phyloP scores from a whole-genome alignment of 2,329 filamentous ascomycete genomes.

The Boeremia exigua region DNA sequence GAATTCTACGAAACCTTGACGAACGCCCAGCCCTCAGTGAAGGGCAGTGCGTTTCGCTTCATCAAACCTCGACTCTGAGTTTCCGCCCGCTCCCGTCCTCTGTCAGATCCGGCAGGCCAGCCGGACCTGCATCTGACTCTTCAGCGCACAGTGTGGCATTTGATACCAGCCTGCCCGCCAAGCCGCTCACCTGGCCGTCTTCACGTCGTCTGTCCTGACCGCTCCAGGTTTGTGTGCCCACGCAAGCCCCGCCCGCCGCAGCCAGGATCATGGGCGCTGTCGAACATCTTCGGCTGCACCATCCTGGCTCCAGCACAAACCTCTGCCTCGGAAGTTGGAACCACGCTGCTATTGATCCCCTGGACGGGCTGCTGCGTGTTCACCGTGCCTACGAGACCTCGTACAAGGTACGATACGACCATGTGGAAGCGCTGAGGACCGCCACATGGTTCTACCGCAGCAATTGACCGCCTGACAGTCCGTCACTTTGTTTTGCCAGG shows the following conservation, averaged over 20 bases:
- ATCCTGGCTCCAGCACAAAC: constrained; percentile 34
- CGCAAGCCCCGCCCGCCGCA: constrained; percentile 22
- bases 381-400: constrained; percentile 18
- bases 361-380: constrained; percentile 18
- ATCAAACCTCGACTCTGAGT: constrained; percentile 3
- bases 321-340: constrained; percentile 33
- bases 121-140: constrained; percentile 18
- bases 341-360: constrained; percentile 22
- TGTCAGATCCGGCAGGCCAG: constrained; percentile 27
- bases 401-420: constrained; percentile 36
- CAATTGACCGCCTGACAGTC: constrained; percentile 43
- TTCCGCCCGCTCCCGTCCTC: constrained; percentile 11
- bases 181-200: constrained; percentile 11
- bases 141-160: constrained; percentile 8
- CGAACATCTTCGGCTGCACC: constrained; percentile 28
- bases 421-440: constrained; percentile 23
- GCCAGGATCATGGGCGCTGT: constrained; percentile 27
- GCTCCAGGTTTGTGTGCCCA: constrained; percentile 25
- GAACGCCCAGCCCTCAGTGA: not conserved
- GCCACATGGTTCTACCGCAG: constrained; percentile 35
- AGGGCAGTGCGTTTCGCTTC: constrained; percentile 6
- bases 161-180: constrained; percentile 5
- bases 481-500: constrained; percentile 28
- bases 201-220: constrained; percentile 19
- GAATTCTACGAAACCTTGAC: constrained; percentile 9